Base-by-base conservation (phyloP, 257 asterid species). In the Vinca minor region DNA sequence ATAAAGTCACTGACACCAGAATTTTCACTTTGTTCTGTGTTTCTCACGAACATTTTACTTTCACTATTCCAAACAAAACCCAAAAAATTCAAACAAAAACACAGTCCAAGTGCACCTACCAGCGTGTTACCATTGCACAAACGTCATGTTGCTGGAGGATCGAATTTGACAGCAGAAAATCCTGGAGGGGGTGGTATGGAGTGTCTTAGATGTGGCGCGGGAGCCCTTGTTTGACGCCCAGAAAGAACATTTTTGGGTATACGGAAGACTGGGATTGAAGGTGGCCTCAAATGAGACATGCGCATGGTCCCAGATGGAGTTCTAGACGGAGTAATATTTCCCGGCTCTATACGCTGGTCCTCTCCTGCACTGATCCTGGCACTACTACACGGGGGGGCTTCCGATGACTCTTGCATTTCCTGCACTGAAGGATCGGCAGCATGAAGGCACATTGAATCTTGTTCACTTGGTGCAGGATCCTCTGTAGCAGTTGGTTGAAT, bases 121-220 rank as follows among this genome's bases (percentile, higher is more conserved):
- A n/a, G n/a, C 25, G 3, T 8, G 25, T 23, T 61, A 26, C 32
- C 20, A 50, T 12, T 14, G 46, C 9, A 34, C 20, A 32, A 0
- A 32, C 8, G 0, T 21, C 3, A 20, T 48, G 17, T 10, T 44
- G 23, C 67, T 12, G 64, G 35, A 63, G 64, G 57, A n/a, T n/a
- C n/a, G n/a, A n/a, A n/a, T n/a, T n/a, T n/a, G n/a, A n/a, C n/a
- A n/a, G n/a, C n/a, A n/a, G n/a, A n/a, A n/a, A n/a, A n/a, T n/a
- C n/a, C n/a, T n/a, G n/a, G n/a, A n/a, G n/a, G n/a, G n/a, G n/a
- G n/a, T 23, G 42, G 60, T 53, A 45, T 50, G 56, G 50, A 31
- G 45, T 57, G 66, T 75, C 74, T 69, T 36, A 79, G 61, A 61
- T 86, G 87, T 17, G 90, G 94, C 18, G 94, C 85, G 41, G 88